Base-by-base conservation (phyloP, 352 stramenopile genomes). In the Globisporangium radiosum region DNA sequence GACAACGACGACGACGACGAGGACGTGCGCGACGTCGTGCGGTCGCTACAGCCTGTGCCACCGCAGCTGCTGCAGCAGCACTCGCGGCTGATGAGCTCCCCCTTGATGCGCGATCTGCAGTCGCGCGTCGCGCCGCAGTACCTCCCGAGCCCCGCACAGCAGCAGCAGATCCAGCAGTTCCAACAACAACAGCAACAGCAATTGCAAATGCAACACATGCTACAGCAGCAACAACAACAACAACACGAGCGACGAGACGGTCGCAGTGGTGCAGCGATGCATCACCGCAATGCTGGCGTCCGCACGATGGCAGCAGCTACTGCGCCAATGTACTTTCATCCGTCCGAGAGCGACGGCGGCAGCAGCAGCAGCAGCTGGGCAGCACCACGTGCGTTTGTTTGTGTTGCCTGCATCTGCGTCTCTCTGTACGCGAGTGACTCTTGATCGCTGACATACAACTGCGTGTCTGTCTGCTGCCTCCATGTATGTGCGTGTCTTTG, bases 171-270 rank as follows among this genome's bases (percentile, higher is more conserved):
- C 36, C 51, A 59, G 19, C 58, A 64, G 38, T 64, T 62, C 3
- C 63, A 73, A 37, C 42, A 67, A 11, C 59, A 59, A 38, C 51
- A 52, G 7, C 70, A 77, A 37, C 69, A 45, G 37, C 72, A 76
- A 19, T 56, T 54, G 0, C 66, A 77, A 42, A 57, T 78, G 52
- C 72, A 74, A 9, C 71, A 68, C 33, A 79, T 75, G 63, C 51
- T 65, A 9, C 69, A 67, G 14, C 63, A 64, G 15, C 60, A 61
- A 33, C 74, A 77, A 25, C 71, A 85, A 15, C 45, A 50, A 6
- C 45, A 36, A 17, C 15, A 36, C 15, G 5, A 50, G 15, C 7
- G 6, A 25, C 25, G 25, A 25, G 25, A 25, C 25, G 25, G 25
- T 25, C 25, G 25, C 25, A 25, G 25, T 25, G 25, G 25, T 25